Conservation (phyloP, 1,139 yeast genomes). For the Yamadazyma dushanensis region DNA sequence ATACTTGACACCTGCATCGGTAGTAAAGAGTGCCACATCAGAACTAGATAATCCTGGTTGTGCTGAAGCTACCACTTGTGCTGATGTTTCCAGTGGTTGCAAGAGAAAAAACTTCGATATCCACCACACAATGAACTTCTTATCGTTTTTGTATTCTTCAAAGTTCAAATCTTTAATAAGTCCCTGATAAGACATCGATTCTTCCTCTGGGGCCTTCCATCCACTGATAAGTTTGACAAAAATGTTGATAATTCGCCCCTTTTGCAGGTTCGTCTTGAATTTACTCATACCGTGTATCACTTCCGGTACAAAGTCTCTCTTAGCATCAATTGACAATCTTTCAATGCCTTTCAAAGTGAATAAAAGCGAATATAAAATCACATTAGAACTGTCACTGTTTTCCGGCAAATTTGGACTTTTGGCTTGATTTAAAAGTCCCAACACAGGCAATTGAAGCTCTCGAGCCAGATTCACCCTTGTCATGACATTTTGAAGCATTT, state of each 20-base stretch:
- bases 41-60: slow-evolving; percentile 63
- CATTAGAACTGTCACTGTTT: slow-evolving; percentile 49
- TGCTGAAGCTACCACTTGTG: slow-evolving; percentile 18
- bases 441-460: slow-evolving; percentile 58
- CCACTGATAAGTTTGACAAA: slow-evolving; percentile 53
- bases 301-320: slow-evolving; percentile 43
- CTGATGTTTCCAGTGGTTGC: slow-evolving; percentile 35
- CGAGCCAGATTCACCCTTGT: slow-evolving; percentile 66
- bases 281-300: slow-evolving; percentile 48
- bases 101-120: slow-evolving; percentile 60
- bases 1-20: slow-evolving; percentile 64
- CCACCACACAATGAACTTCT: slow-evolving; percentile 42
- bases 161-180: slow-evolving; percentile 31
- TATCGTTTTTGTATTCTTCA: slow-evolving; percentile 32
- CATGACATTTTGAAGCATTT: slow-evolving; percentile 64
- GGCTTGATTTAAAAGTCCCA: slow-evolving; percentile 62
- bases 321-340: slow-evolving; percentile 39
- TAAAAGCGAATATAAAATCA: slow-evolving; percentile 63
- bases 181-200: slow-evolving; percentile 41
- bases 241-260: slow-evolving; percentile 63
- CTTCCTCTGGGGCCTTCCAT: slow-evolving; percentile 53
- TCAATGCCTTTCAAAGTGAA: slow-evolving; percentile 69
- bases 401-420: slow-evolving; percentile 48
- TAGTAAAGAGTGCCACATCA: slow-evolving; percentile 62
- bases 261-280: slow-evolving; percentile 33